A percentile compares a stretch with the other conserved stretches of the same genome.
Evolutionary conservation across 176 grass and related monocot genomes (phyloP).

Genomic region (Aegilops tauschii): DNA sequence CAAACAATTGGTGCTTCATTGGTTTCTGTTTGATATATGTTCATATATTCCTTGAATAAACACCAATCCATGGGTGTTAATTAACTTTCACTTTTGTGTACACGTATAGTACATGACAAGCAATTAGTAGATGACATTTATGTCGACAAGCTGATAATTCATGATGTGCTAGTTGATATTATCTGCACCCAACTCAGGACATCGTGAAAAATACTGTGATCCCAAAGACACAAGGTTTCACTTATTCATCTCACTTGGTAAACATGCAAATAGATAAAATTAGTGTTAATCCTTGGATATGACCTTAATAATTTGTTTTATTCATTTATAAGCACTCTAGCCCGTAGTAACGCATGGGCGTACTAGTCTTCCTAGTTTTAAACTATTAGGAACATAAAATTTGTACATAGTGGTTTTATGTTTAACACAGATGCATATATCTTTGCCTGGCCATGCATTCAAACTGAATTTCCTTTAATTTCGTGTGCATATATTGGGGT

Average conservation of each 20-base stretch:
- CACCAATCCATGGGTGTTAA: neutral
- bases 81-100: neutral
- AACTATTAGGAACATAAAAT: too few species aligned
- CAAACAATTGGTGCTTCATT: neutral
- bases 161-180: conserved; percentile 88
- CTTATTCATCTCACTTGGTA: neutral
- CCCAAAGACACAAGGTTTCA: conserved; percentile 80
- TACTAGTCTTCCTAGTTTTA: too few species aligned
- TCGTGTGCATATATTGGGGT: too few species aligned
- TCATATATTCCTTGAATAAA: neutral
- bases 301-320: too few species aligned
- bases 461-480: too few species aligned
- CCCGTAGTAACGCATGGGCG: too few species aligned
- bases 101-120: conserved; percentile 74
- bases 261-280: neutral
- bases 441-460: too few species aligned
- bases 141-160: conserved; percentile 80
- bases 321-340: too few species aligned
- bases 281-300: too few species aligned
- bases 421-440: too few species aligned
- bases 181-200: conserved; percentile 87
- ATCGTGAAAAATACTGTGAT: conserved; percentile 77
- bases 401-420: too few species aligned
- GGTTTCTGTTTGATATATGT: neutral
- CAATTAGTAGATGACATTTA: conserved; percentile 88